These are phyloP conservation scores for Anisodus tanguticus DNA, from an alignment of 257 asterid species.

Conservation along the genomic window DNA sequence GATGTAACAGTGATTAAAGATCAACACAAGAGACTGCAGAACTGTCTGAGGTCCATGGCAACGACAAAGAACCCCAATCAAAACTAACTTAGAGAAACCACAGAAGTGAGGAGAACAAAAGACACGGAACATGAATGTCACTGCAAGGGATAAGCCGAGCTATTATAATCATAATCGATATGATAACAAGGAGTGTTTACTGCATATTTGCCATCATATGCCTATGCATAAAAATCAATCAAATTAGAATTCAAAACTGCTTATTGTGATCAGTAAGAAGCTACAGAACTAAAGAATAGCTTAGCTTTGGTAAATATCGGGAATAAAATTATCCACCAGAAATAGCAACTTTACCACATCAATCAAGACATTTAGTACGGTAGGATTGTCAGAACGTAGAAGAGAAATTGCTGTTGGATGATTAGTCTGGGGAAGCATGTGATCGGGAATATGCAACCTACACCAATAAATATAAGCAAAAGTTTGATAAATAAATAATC, in stretches of 20 bases:
- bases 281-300: conserved; percentile 5
- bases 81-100: neutral
- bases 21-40: conserved; percentile 12
- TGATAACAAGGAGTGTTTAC: neutral
- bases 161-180: neutral
- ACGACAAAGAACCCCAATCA: conserved; percentile 11
- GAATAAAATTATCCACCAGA: conserved; percentile 33
- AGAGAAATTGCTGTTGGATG: conserved; percentile 84
- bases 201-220: conserved; percentile 1
- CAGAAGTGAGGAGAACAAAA: neutral
- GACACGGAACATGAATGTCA: neutral
- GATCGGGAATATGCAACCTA: conserved; percentile 80
- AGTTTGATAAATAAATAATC: conserved; percentile 32
- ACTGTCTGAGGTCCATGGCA: neutral
- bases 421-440: conserved; percentile 92
- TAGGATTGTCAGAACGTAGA: conserved; percentile 67
- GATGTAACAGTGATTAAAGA: conserved; percentile 9
- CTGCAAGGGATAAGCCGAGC: neutral
- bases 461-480: conserved; percentile 37
- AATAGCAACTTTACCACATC: conserved; percentile 66
- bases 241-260: neutral
- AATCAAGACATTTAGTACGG: conserved; percentile 77
- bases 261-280: conserved; percentile 8
- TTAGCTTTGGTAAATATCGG: neutral
- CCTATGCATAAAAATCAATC: neutral